phyloP scores from a whole-genome alignment of 768 basidiomycete species.

The Suillus spraguei region DNA sequence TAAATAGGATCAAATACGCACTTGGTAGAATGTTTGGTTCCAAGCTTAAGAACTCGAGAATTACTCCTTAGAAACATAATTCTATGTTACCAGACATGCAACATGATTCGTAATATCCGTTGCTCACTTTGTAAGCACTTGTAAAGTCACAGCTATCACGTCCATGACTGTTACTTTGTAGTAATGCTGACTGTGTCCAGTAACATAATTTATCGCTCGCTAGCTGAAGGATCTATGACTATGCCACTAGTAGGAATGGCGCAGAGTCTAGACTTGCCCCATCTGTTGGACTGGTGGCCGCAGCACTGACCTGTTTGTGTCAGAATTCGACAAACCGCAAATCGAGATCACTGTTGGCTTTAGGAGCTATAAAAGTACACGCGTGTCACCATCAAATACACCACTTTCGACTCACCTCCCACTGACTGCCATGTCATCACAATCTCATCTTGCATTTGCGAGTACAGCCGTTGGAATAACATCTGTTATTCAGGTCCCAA shows the following conservation, averaged over 20 bases:
- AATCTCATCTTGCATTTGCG: slow-evolving; percentile 45
- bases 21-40: no score
- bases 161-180: no score
- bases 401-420: background rate
- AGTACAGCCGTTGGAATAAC: slow-evolving; percentile 37
- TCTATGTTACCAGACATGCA: background rate
- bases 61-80: background rate
- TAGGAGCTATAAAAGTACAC: background rate
- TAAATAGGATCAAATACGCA: background rate
- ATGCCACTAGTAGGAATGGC: background rate
- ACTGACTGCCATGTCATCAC: slow-evolving; percentile 8
- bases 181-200: background rate
- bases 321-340: background rate
- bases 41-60: background rate
- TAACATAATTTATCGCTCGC: no score
- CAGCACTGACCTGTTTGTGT: background rate
- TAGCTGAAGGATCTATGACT: background rate
- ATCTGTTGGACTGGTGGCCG: background rate
- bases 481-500: slow-evolving; percentile 39
- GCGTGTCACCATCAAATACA: background rate
- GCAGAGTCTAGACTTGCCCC: background rate
- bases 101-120: background rate
- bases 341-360: background rate
- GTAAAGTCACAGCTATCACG: no score
- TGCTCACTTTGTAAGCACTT: no score